Evolutionary conservation across 208 protist species (phyloP), one percentile per base, ranked within the genome.

Genomic region (Leptomonas pyrrhocoris): DNA sequence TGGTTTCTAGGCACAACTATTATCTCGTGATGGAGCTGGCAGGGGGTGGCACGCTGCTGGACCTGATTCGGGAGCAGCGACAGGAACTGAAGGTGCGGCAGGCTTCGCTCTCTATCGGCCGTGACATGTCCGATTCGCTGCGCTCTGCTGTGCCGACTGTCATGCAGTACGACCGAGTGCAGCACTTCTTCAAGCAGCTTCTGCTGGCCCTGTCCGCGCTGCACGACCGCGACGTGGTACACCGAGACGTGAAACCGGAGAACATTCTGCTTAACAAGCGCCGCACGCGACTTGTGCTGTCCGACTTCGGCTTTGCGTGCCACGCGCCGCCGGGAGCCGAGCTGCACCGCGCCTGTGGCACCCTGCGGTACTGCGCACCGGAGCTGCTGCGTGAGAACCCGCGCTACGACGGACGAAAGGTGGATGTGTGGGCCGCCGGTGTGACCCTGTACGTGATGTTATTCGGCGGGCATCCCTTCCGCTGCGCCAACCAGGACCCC

Each of bases 391-490:
- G 63, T 16, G 85, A 90, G 57, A 50, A 76, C 34, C 90, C 90
- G 9, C 36, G 64, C 40, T 98, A 98, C 73, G 88, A 98, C 50
- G 95, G 94, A 11, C 86, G 90, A 11, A 88, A 92, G 60, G 89
- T 92, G 38, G 94, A 97, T 56, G 80, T 96, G 30, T 97, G 94
- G 92, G 89, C 90, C 0, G 78, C 89, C 21, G 94, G 94, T 36
- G 89, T 97, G 4, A 96, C 88, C 11, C 73, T 97, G 9, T 96
- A 94, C 71, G 73, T 96, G 31, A 90, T 97, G 84, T 80, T 99
- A 31, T 97, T 96, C 58, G 86, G 92, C 16, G 50, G 51, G n/a
- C 86, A 99, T 36, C 98, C 98, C 23, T 99, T 98, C 62, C 58
- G 82, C 58, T 77, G 97, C 62, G 19, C 70, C 15, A 57, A 42